These are phyloP conservation scores for Apiotrichum mycotoxinovorans DNA, from an alignment of 1,284 basidiomycete species.

Conservation along the genomic window DNA sequence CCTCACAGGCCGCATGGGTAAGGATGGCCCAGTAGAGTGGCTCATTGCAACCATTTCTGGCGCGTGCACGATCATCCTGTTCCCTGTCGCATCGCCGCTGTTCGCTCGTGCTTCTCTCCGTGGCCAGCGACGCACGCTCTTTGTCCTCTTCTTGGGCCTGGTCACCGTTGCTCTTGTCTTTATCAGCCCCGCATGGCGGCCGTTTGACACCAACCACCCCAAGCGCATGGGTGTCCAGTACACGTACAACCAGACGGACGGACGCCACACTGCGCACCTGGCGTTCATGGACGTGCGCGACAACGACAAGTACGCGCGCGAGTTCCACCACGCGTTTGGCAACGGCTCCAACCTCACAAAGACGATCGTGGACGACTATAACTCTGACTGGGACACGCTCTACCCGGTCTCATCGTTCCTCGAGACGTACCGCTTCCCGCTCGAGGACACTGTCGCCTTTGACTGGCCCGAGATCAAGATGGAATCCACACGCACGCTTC, in stretches of 20 bases:
- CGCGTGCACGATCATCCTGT: conserved; percentile 58
- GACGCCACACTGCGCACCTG: conserved; percentile 73
- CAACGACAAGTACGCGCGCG: conserved; percentile 56
- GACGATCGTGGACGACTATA: conserved; percentile 40
- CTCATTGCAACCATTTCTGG: conserved; percentile 78
- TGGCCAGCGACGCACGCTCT: conserved; percentile 54
- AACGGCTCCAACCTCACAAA: conserved; percentile 28
- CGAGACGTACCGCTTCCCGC: conserved; percentile 39
- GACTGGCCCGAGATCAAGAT: conserved; percentile 34
- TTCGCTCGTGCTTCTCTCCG: conserved; percentile 64
- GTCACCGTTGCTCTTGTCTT: conserved; percentile 58
- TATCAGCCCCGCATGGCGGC: conserved; percentile 58
- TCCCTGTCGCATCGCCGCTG: conserved; percentile 62
- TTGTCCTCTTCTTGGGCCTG: conserved; percentile 55
- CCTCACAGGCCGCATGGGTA: conserved; percentile 67
- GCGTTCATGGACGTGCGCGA: conserved; percentile 64
- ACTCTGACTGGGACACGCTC: conserved; percentile 73
- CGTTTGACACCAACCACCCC: conserved; percentile 83
- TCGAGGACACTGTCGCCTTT: conserved; percentile 56
- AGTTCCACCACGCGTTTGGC: conserved; percentile 62
- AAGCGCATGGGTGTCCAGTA: conserved; percentile 82
- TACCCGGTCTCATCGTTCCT: conserved; percentile 70
- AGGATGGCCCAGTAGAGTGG: conserved; percentile 73
- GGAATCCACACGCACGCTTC: conserved; percentile 46
- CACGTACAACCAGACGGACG: conserved; percentile 75